Conservation (phyloP, 1,284 basidiomycete genomes). For the Tremellales sp. region DNA sequence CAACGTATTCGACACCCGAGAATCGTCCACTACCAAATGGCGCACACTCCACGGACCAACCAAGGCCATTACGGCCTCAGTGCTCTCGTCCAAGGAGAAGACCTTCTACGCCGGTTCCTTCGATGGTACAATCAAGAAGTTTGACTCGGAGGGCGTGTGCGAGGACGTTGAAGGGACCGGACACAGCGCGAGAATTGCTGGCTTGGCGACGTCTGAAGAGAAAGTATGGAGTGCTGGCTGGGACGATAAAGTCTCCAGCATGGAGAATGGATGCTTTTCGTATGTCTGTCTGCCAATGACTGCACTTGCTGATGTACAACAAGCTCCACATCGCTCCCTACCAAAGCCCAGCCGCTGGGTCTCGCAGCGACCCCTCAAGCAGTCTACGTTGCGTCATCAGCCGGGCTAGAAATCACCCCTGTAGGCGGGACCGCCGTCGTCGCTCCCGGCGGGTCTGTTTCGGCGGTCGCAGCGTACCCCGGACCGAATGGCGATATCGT, state of each 20-base stretch:
- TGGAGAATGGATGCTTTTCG: slow-evolving; percentile 55
- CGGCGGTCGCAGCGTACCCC: slow-evolving; percentile 38
- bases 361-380: slow-evolving; percentile 60
- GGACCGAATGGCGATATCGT: slow-evolving; percentile 32
- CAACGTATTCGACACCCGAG: slow-evolving; percentile 76
- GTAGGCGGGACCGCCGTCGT: slow-evolving; percentile 18
- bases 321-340: slow-evolving; percentile 43
- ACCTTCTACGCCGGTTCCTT: slow-evolving; percentile 80
- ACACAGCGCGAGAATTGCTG: slow-evolving; percentile 69
- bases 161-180: slow-evolving; percentile 59
- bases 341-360: slow-evolving; percentile 67
- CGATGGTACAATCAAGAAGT: slow-evolving; percentile 73
- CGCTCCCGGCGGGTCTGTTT: slow-evolving; percentile 15
- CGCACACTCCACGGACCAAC: slow-evolving; percentile 69
- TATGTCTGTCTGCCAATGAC: slow-evolving; percentile 38
- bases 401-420: slow-evolving; percentile 58
- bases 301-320: neutral
- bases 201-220: slow-evolving; percentile 53
- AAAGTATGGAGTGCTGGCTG: slow-evolving; percentile 67
- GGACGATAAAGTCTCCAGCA: slow-evolving; percentile 69
- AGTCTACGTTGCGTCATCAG: slow-evolving; percentile 67
- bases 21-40: slow-evolving; percentile 55
- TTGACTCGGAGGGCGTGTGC: slow-evolving; percentile 53
- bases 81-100: slow-evolving; percentile 45
- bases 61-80: slow-evolving; percentile 68